Evolutionary conservation across 176 grass and related monocot species (phyloP), one percentile per base, ranked within the genome.

Genomic region (Triticum turgidum): DNA sequence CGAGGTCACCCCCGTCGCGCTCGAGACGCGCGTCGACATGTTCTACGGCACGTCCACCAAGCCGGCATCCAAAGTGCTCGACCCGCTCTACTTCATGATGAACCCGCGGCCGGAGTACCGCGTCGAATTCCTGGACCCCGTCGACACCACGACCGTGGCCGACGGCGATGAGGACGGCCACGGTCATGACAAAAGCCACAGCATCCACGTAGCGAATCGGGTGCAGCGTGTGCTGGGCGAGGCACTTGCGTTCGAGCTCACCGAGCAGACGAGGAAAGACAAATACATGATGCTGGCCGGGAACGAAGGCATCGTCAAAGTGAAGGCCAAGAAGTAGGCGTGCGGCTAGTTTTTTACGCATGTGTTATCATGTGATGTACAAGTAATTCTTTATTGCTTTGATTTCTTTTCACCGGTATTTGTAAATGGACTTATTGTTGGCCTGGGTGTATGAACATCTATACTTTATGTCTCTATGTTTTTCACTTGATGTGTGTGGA

Each of bases 11-110:
- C 95, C 95, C 4, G 92, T 97, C 32, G 95, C 92, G 47, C 83
- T 94, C 15, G 80, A 76, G 17, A 89, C 89, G 10, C 11, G 39
- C 5, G 92, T 94, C 3, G 77, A 73, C 85, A 94, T 97, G 92
- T 97, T 97, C 82, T 89, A 97, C 58, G 92, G 90, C 39, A 97
- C 95, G 11, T 91, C 90, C 1, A 93, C 92, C 0, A 82, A 56
- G 61, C 90, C 89, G 0, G 75, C 35, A 18, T 87, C 78, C 65
- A 95, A 97, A 77, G 92, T 90, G 79, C 65, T 97, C 81, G 95
- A 97, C 68, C 91, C 95, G 3, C 80, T 97, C 24, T 97, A 94
- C 81, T 93, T 93, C 92, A 78, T 93, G 77, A 86, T 93, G 89
- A 97, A 97, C 33, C 86, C 95, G n/a, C 11, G 44, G 12, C 92